These are phyloP conservation scores for Osmanthus fragrans DNA, from an alignment of 257 asterid species.

Conservation along the genomic window DNA sequence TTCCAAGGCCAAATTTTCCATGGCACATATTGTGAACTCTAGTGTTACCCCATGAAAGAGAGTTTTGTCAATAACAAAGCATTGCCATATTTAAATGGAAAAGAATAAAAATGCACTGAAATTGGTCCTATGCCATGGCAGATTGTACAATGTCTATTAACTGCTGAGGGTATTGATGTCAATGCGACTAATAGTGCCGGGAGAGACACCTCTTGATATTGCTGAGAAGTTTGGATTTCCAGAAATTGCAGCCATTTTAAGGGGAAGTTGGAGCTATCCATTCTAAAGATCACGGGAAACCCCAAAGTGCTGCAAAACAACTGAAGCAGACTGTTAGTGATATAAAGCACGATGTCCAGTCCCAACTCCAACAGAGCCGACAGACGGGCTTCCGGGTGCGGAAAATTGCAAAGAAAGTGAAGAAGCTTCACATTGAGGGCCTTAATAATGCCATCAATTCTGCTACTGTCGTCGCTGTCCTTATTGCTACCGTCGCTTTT, in stretches of 20 bases:
- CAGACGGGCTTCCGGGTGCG: slow-evolving; percentile 87
- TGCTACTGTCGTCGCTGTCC: slow-evolving; percentile 91
- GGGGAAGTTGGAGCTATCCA: slow-evolving; percentile 72
- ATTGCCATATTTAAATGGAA: not conserved
- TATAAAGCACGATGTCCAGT: slow-evolving; percentile 84
- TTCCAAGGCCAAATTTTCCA: not conserved
- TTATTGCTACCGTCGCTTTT: slow-evolving; percentile 90
- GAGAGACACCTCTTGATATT: slow-evolving; percentile 82
- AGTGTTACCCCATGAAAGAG: not conserved
- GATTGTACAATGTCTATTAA: slow-evolving; percentile 71
- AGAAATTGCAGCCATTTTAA: slow-evolving; percentile 53
- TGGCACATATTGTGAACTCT: not conserved
- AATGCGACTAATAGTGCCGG: slow-evolving; percentile 67
- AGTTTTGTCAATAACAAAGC: not conserved
- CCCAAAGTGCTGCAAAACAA: slow-evolving; percentile 78
- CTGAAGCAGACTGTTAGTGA: slow-evolving; percentile 95
- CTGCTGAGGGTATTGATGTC: slow-evolving; percentile 63
- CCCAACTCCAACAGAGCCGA: slow-evolving; percentile 91
- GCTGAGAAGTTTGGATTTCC: slow-evolving; percentile 67
- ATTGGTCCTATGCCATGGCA: slow-evolving; percentile 36
- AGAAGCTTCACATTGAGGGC: slow-evolving; percentile 90
- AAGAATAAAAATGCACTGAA: not conserved
- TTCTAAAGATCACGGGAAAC: slow-evolving; percentile 82
- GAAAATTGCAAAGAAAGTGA: slow-evolving; percentile 88
- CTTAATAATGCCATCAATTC: slow-evolving; percentile 93